Conservation (phyloP, 306 rosid genomes). For the Rosa persica region DNA sequence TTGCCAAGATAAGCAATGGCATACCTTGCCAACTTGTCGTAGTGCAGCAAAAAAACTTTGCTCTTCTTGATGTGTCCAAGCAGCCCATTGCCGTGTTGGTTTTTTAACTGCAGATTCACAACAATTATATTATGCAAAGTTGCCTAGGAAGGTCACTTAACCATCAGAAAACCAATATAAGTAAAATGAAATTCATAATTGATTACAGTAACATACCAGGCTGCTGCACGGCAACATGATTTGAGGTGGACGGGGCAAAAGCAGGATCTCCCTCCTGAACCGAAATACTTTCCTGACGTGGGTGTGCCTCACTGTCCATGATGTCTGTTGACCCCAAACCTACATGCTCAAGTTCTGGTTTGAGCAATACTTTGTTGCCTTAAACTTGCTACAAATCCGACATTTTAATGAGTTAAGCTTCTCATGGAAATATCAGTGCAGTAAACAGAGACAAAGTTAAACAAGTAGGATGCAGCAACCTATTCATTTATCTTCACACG, state of each 20-base stretch:
- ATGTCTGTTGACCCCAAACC: constrained; percentile 38
- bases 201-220: constrained; percentile 50
- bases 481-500: neutral
- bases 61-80: constrained; percentile 99
- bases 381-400: constrained; percentile 9
- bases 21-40: constrained; percentile 94
- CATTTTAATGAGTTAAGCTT: constrained; percentile 2
- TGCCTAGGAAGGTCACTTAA: neutral
- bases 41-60: constrained; percentile 95
- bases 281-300: constrained; percentile 39
- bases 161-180: constrained; percentile 7
- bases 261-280: constrained; percentile 56
- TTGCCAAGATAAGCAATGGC: constrained; percentile 11
- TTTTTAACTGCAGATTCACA: constrained; percentile 55
- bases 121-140: constrained; percentile 15
- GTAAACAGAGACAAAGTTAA: neutral
- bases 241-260: constrained; percentile 42
- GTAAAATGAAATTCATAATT: neutral
- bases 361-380: constrained; percentile 1
- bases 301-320: constrained; percentile 41
- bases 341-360: constrained; percentile 26
- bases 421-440: neutral
- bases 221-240: constrained; percentile 39
- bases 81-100: constrained; percentile 99
- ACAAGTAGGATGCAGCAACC: neutral